Conservation (phyloP, 257 asterid species). For the Plectranthus barbatus region DNA sequence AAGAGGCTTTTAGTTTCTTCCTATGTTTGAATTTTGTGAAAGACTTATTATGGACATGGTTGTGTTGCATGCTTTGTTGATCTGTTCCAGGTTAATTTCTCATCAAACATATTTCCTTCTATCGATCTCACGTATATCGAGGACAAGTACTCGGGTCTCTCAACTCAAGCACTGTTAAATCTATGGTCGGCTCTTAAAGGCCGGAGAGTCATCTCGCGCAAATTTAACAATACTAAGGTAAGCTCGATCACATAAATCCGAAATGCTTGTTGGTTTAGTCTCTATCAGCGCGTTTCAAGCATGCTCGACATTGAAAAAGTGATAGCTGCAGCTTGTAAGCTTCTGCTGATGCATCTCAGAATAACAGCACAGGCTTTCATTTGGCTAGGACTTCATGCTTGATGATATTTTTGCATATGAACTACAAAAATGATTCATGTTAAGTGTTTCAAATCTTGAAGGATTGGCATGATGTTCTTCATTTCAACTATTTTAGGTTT, state of each 20-base stretch:
- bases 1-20: slow-evolving; percentile 3
- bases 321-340: background rate
- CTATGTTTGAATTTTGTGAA: background rate
- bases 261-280: no score
- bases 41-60: background rate
- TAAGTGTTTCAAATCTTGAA: background rate
- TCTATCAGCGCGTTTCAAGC: background rate
- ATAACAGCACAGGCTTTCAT: background rate
- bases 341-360: background rate
- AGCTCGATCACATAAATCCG: background rate
- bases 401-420: background rate
- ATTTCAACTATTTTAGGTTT: background rate
- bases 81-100: slow-evolving; percentile 38
- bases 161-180: slow-evolving; percentile 75
- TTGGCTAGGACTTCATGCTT: background rate
- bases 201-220: slow-evolving; percentile 32
- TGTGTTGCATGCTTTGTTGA: slow-evolving; percentile 11
- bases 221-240: slow-evolving; percentile 45
- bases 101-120: slow-evolving; percentile 52
- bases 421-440: no score
- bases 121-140: slow-evolving; percentile 57
- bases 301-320: background rate
- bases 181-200: slow-evolving; percentile 69
- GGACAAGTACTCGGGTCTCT: slow-evolving; percentile 73
- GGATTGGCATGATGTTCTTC: background rate